These are phyloP conservation scores for Sarocladium kiliense DNA, from an alignment of 2,329 filamentous ascomycete genomes.

Conservation along the genomic window DNA sequence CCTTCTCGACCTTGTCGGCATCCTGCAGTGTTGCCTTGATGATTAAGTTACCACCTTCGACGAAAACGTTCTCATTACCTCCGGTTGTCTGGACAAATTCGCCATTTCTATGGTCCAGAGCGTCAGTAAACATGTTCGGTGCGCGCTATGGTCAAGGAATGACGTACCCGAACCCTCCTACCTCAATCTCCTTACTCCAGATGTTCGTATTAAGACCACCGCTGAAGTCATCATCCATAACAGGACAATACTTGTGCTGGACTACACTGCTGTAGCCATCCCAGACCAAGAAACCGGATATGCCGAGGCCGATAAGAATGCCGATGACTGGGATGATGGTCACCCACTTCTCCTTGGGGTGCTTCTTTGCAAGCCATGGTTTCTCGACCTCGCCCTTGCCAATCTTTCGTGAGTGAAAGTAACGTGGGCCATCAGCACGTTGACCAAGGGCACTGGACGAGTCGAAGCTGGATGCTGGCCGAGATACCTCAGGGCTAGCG, in stretches of 20 bases:
- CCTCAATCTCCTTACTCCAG: conserved; percentile 71
- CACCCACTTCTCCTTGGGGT: conserved; percentile 81
- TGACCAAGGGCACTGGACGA: conserved; percentile 34
- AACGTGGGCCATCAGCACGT: conserved; percentile 41
- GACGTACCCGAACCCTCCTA: conserved; percentile 70
- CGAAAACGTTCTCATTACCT: conserved; percentile 67
- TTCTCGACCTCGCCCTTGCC: conserved; percentile 69
- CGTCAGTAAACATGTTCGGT: background rate
- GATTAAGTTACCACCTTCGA: conserved; percentile 62
- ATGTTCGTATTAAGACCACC: conserved; percentile 51
- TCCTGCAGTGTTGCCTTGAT: conserved; percentile 79
- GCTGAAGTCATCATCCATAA: conserved; percentile 63
- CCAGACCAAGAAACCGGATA: conserved; percentile 69
- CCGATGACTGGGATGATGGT: conserved; percentile 74
- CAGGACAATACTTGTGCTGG: conserved; percentile 66
- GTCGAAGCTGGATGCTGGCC: conserved; percentile 42
- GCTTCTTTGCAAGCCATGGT: conserved; percentile 69
- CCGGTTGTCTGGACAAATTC: conserved; percentile 75
- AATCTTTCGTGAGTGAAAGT: conserved; percentile 70
- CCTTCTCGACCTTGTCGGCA: conserved; percentile 54
- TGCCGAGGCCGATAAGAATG: conserved; percentile 59
- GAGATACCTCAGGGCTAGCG: conserved; percentile 37
- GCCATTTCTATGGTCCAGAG: conserved; percentile 61
- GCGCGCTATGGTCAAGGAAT: background rate
- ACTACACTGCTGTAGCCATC: conserved; percentile 68